Conservation (phyloP, 2,329 filamentous ascomycete species). For the Aspergillus jensenii region DNA sequence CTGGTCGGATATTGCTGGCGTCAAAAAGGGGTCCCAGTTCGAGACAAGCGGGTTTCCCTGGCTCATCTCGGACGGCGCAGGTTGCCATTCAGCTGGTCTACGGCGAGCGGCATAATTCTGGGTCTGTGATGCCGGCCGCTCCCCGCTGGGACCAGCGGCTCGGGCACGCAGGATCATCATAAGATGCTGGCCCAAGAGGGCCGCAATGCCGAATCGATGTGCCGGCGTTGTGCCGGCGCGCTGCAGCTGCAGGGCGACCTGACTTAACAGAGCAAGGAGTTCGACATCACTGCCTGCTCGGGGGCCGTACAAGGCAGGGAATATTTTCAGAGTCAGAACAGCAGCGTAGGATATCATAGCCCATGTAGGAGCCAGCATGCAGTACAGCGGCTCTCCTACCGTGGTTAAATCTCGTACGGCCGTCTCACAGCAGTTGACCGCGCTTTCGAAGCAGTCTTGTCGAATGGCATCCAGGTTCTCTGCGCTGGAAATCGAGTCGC, state of each 20-base stretch:
- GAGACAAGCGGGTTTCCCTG: constrained; percentile 11
- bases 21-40: constrained; percentile 23
- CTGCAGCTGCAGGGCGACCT: constrained; percentile 28
- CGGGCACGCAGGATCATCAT: constrained; percentile 26
- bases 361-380: constrained; percentile 34
- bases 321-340: constrained; percentile 27
- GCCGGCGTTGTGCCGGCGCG: constrained; percentile 27
- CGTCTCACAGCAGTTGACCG: constrained; percentile 27
- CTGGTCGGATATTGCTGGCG: constrained; percentile 13
- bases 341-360: constrained; percentile 33
- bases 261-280: constrained; percentile 25
- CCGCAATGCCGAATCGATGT: constrained; percentile 31
- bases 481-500: constrained; percentile 10
- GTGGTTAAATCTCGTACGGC: constrained; percentile 25
- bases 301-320: constrained; percentile 22
- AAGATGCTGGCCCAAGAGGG: constrained; percentile 29
- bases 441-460: constrained; percentile 30
- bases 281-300: constrained; percentile 22
- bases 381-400: constrained; percentile 29
- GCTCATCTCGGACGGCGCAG: not conserved
- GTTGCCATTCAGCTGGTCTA: not conserved
- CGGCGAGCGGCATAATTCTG: not conserved
- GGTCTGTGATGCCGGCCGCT: not conserved
- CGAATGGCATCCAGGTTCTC: constrained; percentile 18
- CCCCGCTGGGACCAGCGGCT: constrained; percentile 9